Evolutionary conservation across 768 basidiomycete species (phyloP).

Genomic region (Termitomyces bulborhizus): DNA sequence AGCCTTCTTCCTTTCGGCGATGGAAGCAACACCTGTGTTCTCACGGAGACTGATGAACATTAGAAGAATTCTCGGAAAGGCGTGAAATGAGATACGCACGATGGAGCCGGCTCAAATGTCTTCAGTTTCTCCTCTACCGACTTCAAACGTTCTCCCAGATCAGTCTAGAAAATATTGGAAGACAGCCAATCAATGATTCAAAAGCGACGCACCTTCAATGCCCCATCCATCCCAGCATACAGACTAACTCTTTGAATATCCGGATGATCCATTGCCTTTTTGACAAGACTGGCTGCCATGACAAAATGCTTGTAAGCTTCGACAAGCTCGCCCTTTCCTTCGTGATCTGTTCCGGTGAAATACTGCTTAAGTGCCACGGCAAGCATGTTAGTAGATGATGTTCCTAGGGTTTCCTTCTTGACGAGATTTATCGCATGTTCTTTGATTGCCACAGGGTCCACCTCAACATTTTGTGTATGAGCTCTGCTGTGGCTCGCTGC

Average conservation of each 20-base stretch:
- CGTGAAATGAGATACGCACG: constrained; percentile 20
- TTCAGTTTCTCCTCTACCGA: constrained; percentile 42
- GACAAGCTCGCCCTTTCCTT: constrained; percentile 54
- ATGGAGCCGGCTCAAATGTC: constrained; percentile 29
- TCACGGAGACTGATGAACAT: constrained; percentile 12
- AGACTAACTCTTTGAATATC: constrained; percentile 52
- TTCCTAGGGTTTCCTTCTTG: constrained; percentile 31
- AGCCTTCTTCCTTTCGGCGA: constrained; percentile 77
- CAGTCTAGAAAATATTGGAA: constrained; percentile 19
- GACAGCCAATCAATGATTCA: constrained; percentile 6
- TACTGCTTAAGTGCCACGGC: constrained; percentile 55
- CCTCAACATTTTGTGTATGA: constrained; percentile 23
- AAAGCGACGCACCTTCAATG: constrained; percentile 49
- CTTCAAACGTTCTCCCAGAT: constrained; percentile 33
- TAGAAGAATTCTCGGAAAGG: constrained; percentile 1
- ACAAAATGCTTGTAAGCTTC: constrained; percentile 55
- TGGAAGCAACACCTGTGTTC: constrained; percentile 36
- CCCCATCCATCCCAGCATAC: constrained; percentile 58
- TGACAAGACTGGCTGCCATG: constrained; percentile 52
- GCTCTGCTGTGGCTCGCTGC: constrained; percentile 20
- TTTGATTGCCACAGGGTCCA: constrained; percentile 39
- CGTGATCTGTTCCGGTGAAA: constrained; percentile 41
- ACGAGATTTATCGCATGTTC: constrained; percentile 31
- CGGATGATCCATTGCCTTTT: constrained; percentile 51
- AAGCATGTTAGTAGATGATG: constrained; percentile 56